Evolutionary conservation across 148 eudicot species (phyloP), one percentile per base, ranked within the genome.

Genomic region (Linanthus parryae): DNA sequence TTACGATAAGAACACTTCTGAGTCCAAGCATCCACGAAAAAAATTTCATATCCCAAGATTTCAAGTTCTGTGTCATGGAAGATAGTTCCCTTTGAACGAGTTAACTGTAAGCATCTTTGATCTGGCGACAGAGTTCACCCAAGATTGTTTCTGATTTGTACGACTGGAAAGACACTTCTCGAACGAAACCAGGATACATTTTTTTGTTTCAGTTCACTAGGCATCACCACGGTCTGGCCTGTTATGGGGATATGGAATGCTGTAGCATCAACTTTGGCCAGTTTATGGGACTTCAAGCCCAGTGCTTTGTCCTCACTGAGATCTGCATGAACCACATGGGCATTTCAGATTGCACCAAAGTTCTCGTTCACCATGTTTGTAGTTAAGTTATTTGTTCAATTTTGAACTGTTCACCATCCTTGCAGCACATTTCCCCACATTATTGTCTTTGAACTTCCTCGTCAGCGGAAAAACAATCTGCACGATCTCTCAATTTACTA

Each of bases 221-320:
- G 98, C 95, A 91, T 74, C 5, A 54, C 59, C 24, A 79, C 90
- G 2, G 67, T 18, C 57, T 62, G 71, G 48, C 98, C 98, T 1
- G 95, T 91, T 65, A 86, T 91, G 0, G 98, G 98, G 62, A 91
- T 83, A 75, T 91, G 95, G 40, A 91, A 95, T 3, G 98, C 98
- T 33, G 58, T 62, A 5, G 98, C 95, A 13, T 95, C 98, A 19
- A 84, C 87, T 57, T 83, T 90, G 4, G 98, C 95, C 52, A 91
- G 56, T 41, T 43, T 68, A 9, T 74, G 52, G 66, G 95, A 91
- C 16, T 73, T 83, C 35, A 83, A 83, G 50, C 83, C 89, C 25
- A 77, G 35, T 1, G 98, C 95, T 25, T 90, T 90, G 6, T 69
- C 31, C 14, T 64, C 68, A 50, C 84, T 77, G 12, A 53, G 61